Evolutionary conservation across 306 rosid genomes (phyloP), one percentile per base, ranked within the genome.

Genomic region (Vigna angularis): DNA sequence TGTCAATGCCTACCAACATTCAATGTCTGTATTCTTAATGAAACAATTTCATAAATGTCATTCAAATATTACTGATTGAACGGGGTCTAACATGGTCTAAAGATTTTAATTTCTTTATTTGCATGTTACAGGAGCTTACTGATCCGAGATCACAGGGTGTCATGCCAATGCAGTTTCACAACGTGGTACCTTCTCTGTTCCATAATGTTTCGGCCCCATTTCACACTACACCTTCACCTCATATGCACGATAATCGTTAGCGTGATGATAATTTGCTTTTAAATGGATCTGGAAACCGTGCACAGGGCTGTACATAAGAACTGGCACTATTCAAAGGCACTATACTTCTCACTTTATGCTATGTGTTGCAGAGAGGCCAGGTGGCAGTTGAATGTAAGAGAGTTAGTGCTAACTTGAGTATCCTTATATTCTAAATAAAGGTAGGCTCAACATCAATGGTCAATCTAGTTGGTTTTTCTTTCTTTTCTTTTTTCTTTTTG

Each of bases 221-320:
- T 69, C 87, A 80, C 50, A 66, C 66, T 47, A 80, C 88, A 40
- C 66, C 80, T 62, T 64, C 88, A 52, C 72, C 83, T 73, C 87
- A 87, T 71, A 58, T 83, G 78, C 91, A 83, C 7, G 89, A 83
- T 28, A 85, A 78, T 78, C 82, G 85, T 17, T 87, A 87, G 84
- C 84, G 34, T 38, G 26, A 38, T 36, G 9, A 18, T 17, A 9
- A 1, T 66, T 68, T 70, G 11, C 47, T 56, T 55, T 57, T 74
- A 32, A 18, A 72, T 68, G 69, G 57, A 74, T 50, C 36, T 49
- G 32, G 40, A 66, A 36, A 17, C 70, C 49, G 28, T 70, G 82
- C 66, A 80, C 62, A 68, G 61, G 71, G 56, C 44, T 79, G 79
- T 72, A 75, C 62, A 65, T 75, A 75, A 70, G 48, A 56, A 76